These are phyloP conservation scores for Neurospora sp. DNA, from an alignment of 495 filamentous ascomycete species.

Conservation along the genomic window DNA sequence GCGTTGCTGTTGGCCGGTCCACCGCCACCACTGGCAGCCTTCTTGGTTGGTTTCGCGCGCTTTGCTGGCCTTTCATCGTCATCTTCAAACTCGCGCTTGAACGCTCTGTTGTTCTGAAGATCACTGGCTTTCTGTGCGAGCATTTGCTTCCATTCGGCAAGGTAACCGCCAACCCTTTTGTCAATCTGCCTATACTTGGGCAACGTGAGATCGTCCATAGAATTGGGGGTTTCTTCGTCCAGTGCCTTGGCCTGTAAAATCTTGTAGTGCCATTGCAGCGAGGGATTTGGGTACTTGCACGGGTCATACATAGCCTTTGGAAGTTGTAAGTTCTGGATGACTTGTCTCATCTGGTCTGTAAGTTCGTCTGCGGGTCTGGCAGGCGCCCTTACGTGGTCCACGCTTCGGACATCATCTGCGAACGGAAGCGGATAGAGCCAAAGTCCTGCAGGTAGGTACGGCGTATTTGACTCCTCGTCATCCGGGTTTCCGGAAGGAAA, in stretches of 20 bases:
- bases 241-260: constrained; percentile 88
- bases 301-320: constrained; percentile 79
- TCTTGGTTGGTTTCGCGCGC: constrained; percentile 25
- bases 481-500: constrained; percentile 59
- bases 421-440: constrained; percentile 87
- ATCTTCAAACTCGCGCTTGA: constrained; percentile 34
- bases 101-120: constrained; percentile 19
- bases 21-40: constrained; percentile 4
- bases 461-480: constrained; percentile 50
- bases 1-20: constrained; percentile 35
- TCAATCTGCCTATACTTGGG: constrained; percentile 73
- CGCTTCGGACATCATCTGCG: constrained; percentile 77
- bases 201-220: constrained; percentile 70
- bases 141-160: constrained; percentile 64
- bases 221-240: constrained; percentile 80
- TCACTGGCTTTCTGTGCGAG: constrained; percentile 42
- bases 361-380: constrained; percentile 57
- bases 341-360: constrained; percentile 67
- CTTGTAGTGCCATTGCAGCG: constrained; percentile 95
- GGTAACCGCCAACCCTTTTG: constrained; percentile 71
- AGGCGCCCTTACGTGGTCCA: constrained; percentile 32
- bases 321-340: constrained; percentile 81
- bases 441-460: constrained; percentile 69
- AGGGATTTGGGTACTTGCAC: constrained; percentile 82
- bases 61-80: constrained; percentile 31